Evolutionary conservation across 495 filamentous ascomycete genomes (phyloP).

Genomic region (Neurospora terricola): DNA sequence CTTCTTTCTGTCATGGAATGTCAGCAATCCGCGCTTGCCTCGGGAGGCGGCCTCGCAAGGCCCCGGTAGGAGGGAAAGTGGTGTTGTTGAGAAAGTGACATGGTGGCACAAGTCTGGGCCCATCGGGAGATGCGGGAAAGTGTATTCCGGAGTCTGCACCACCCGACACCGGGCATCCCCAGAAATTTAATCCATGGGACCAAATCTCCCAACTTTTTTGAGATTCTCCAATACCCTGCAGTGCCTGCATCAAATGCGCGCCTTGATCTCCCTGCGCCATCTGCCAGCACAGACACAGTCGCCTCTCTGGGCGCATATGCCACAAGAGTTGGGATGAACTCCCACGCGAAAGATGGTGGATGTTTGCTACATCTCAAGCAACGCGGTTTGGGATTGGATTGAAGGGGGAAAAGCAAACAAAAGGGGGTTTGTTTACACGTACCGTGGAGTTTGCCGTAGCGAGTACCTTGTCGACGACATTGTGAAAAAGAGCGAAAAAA

Average conservation of each 20-base stretch:
- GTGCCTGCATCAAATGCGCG: neutral
- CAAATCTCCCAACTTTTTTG: neutral
- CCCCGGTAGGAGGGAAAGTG: neutral
- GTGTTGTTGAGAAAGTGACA: neutral
- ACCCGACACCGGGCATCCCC: neutral
- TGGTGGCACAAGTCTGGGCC: neutral
- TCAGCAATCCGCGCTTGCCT: neutral
- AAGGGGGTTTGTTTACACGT: neutral
- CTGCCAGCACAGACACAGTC: neutral
- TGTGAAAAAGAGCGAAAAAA: neutral
- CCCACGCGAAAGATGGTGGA: neutral
- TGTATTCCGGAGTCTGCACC: neutral
- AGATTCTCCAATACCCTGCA: neutral
- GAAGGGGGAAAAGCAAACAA: neutral
- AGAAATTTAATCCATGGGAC: neutral
- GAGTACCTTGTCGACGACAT: conserved; percentile 27
- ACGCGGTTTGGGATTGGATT: neutral
- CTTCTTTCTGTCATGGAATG: conserved; percentile 29
- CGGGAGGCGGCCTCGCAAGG: neutral
- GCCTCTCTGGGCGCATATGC: neutral
- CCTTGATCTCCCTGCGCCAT: neutral
- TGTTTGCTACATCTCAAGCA: neutral
- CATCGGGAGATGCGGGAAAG: neutral
- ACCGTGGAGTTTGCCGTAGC: conserved; percentile 43
- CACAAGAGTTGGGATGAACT: neutral